These are phyloP conservation scores for Tylopilus plumbeoviolaceoides DNA, from an alignment of 768 basidiomycete genomes.

Conservation along the genomic window DNA sequence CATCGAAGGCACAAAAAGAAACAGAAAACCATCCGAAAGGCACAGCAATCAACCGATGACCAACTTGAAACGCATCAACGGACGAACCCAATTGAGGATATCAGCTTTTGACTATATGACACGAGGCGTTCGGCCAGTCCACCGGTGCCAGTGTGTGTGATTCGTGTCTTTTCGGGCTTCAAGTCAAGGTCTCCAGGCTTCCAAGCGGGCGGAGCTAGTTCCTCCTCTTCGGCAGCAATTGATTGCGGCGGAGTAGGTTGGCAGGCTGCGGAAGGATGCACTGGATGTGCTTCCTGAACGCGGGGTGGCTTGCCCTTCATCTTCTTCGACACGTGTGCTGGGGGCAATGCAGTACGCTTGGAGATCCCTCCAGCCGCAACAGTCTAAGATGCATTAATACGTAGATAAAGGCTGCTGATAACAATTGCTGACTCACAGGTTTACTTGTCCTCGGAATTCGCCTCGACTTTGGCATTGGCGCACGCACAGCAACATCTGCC, in stretches of 20 bases:
- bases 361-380: constrained; percentile 15
- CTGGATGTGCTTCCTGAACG: constrained; percentile 10
- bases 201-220: constrained; percentile 17
- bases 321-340: constrained; percentile 21
- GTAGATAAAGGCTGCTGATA: neutral
- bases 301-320: constrained; percentile 12
- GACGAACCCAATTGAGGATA: constrained; percentile 44
- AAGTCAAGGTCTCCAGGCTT: constrained; percentile 29
- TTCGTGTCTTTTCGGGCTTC: constrained; percentile 17
- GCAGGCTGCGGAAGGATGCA: constrained; percentile 6
- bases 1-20: constrained; percentile 18
- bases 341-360: constrained; percentile 13
- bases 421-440: constrained; percentile 21
- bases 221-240: constrained; percentile 8
- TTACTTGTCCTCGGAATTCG: constrained; percentile 28
- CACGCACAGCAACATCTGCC: neutral
- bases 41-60: constrained; percentile 26
- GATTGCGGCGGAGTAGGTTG: constrained; percentile 13
- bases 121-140: constrained; percentile 48
- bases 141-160: constrained; percentile 18
- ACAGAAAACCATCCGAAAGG: constrained; percentile 17
- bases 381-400: constrained; percentile 21
- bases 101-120: constrained; percentile 45
- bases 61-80: constrained; percentile 19
- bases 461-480: constrained; percentile 10